Conservation (phyloP, 108 stramenopile species). For the Skeletonema potamos region DNA sequence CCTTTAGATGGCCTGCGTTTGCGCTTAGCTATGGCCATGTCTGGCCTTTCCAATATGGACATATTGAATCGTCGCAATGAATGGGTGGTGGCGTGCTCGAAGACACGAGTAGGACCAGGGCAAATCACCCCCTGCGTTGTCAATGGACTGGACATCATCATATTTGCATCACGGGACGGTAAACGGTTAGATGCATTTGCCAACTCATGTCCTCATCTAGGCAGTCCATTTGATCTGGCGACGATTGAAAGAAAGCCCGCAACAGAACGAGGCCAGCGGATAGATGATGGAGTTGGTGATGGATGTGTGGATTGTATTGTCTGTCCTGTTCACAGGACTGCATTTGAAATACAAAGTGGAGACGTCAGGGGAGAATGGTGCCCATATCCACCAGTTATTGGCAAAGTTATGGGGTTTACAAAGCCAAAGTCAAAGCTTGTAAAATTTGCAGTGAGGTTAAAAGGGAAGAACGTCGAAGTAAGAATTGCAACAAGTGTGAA, state of each 20-base stretch:
- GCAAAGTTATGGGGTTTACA: conserved; percentile 72
- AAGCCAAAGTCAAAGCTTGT: conserved; percentile 59
- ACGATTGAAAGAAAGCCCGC: conserved; percentile 68
- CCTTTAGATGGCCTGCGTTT: conserved; percentile 30
- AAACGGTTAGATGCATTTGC: conserved; percentile 83
- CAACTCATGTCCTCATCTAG: conserved; percentile 96
- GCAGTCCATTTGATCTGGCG: conserved; percentile 95
- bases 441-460: conserved; percentile 78
- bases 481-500: conserved; percentile 47
- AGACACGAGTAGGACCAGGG: conserved; percentile 88
- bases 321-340: conserved; percentile 93
- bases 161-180: conserved; percentile 75
- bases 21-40: conserved; percentile 39
- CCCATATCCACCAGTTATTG: conserved; percentile 93
- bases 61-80: conserved; percentile 48
- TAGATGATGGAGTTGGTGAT: conserved; percentile 49
- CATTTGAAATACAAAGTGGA: conserved; percentile 90
- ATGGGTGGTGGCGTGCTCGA: conserved; percentile 82
- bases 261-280: conserved; percentile 10
- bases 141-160: conserved; percentile 74
- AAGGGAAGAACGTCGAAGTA: conserved; percentile 84
- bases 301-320: conserved; percentile 92
- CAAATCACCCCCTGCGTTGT: conserved; percentile 84
- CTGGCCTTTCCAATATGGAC: conserved; percentile 24
- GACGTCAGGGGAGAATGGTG: conserved; percentile 96